phyloP scores from a whole-genome alignment of 768 basidiomycete genomes.

The Suillus placidus region DNA sequence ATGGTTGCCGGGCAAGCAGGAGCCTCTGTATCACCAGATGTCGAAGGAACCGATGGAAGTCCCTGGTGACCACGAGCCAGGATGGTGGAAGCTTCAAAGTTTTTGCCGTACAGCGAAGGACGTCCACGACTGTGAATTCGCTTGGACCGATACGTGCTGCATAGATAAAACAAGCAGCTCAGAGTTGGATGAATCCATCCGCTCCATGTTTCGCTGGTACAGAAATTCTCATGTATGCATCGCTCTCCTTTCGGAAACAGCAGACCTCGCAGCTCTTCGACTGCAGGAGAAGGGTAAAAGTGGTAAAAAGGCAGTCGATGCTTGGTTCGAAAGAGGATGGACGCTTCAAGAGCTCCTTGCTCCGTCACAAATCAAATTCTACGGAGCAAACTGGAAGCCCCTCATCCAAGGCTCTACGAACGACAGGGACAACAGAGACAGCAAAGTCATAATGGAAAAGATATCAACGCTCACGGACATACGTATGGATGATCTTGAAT shows the following conservation, averaged over 20 bases:
- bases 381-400: constrained; percentile 17
- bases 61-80: background rate
- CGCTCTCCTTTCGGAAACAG: constrained; percentile 14
- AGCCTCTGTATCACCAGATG: constrained; percentile 1
- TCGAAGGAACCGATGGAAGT: background rate
- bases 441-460: background rate
- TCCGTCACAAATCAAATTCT: constrained; percentile 21
- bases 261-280: background rate
- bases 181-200: constrained; percentile 23
- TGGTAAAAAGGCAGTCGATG: background rate
- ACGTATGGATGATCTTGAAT: constrained; percentile 4
- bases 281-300: background rate
- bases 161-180: constrained; percentile 23
- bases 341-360: constrained; percentile 21
- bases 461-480: constrained; percentile 11
- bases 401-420: constrained; percentile 7
- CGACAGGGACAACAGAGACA: background rate
- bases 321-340: constrained; percentile 24
- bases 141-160: constrained; percentile 21
- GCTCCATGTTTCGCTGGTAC: constrained; percentile 27
- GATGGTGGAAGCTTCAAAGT: constrained; percentile 5
- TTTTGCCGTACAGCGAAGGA: constrained; percentile 10
- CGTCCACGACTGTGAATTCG: constrained; percentile 7
- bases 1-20: constrained; percentile 3
- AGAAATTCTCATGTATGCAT: constrained; percentile 17